A percentile compares a stretch with the other conserved stretches of the same genome.
phyloP scores from a whole-genome alignment of 495 filamentous ascomycete species.

The Platismatia glauca region DNA sequence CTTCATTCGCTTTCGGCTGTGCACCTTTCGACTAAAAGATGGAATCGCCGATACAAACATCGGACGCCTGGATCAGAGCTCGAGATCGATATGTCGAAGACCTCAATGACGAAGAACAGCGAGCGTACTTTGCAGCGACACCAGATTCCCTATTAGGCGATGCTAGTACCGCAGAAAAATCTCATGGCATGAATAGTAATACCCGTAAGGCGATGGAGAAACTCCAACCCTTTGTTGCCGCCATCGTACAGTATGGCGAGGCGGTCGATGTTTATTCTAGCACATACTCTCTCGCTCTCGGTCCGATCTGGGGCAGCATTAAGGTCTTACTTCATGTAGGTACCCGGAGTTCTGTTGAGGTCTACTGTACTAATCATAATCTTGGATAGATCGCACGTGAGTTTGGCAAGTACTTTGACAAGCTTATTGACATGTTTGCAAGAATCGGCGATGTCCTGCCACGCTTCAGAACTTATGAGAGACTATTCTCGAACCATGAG shows the following conservation, averaged over 20 bases:
- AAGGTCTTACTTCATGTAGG: conserved; percentile 32
- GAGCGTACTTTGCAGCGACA: conserved; percentile 18
- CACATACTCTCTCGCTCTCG: conserved; percentile 27
- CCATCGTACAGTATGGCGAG: conserved; percentile 33
- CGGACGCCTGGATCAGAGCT: conserved; percentile 26
- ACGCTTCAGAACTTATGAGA: conserved; percentile 29
- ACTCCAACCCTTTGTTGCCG: conserved; percentile 29
- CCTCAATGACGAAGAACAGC: conserved; percentile 25
- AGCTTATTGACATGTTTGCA: conserved; percentile 32
- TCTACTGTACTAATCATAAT: not conserved
- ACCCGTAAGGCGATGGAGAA: conserved; percentile 23
- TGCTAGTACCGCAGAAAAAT: conserved; percentile 28
- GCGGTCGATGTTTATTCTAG: conserved; percentile 33
- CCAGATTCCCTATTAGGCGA: conserved; percentile 28
- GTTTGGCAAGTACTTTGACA: conserved; percentile 32
- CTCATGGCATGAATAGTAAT: conserved; percentile 23
- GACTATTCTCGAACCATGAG: conserved; percentile 29
- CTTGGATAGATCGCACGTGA: conserved; percentile 24
- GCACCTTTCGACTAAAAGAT: not conserved
- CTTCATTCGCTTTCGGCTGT: too few species aligned
- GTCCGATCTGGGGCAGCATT: conserved; percentile 38
- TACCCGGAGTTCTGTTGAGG: not conserved
- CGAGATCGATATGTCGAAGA: conserved; percentile 27
- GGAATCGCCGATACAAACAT: not conserved
- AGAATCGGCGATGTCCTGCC: conserved; percentile 36